Base-by-base conservation (phyloP, 2,329 filamentous ascomycete genomes). In the Furcasterigmium furcatum region DNA sequence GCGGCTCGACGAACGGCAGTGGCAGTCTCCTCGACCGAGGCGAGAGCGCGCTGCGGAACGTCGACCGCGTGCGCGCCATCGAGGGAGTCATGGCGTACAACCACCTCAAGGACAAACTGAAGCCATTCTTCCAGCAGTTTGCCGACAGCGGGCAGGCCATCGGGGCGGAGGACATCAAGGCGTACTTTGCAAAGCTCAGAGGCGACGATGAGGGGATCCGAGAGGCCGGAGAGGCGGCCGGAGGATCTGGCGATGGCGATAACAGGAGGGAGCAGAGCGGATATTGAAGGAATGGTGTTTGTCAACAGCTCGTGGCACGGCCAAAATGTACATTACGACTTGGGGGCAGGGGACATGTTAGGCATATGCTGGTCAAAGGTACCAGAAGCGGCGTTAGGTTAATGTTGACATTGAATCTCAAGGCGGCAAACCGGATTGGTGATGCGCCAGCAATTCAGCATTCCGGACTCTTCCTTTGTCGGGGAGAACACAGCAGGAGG, bases 21-120 rank as follows among this genome's bases (percentile, higher is more conserved):
- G 88, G 88, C 38, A 94, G 87, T 52, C 75, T 99, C 3, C 82
- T 95, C 27, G 91, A 97, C 41, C 88, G 91, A 16, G 94, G 94
- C 39, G 94, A 99, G 69, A 92, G 89, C 40, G 92, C 91, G 0
- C 77, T 99, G 22, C 90, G 85, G 62, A 95, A 90, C 57, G 85
- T 99, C 46, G 94, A 99, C 62, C 87, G 94, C 3, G 92, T 97
- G 8, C 79, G 85, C 13, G 94, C 94, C 5, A 96, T 99, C 46
- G 88, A 99, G 64, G 94, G 94, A 14, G 92, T 95, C 38, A 96
- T 97, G 91, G 92, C 91, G 1, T 99, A 97, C 68, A 96, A 97
- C 58, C 87, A 95, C 58, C 78, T 99, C 49, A 94, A 95, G 61
- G 91, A 97, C 60, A 91, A 92, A 62, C 82, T 99, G n/a, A 96